Base-by-base conservation (phyloP, 108 stramenopile genomes). In the Cyclotella distinguenda region DNA sequence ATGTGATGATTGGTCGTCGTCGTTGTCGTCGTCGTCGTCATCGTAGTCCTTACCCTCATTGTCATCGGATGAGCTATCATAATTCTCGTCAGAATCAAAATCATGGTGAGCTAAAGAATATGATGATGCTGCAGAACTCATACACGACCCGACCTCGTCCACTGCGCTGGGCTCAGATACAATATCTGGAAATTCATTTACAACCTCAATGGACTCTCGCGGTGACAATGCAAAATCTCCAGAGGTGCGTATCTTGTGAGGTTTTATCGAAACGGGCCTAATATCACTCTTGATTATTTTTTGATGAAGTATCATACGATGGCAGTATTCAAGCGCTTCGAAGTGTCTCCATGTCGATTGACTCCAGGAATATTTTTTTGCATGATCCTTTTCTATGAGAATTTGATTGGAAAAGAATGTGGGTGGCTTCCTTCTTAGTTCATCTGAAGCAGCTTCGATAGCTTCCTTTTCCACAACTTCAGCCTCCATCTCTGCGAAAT, bases 321-420 rank as follows among this genome's bases (percentile, higher is more conserved):
- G 74, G 55, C 74, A 76, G 32, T 64, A 76, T 43, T 64, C 35
- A 11, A 76, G 58, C 18, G 74, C 48, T 23, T 57, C 48, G 23
- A 76, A 58, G 36, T 76, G 74, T 10, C 55, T 27, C 16, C 22
- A 50, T 27, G 74, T 76, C 22, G 55, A 52, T 54, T 66, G 21
- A 18, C 51, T 38, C 32, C 46, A 56, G 10, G 28, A n/a, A 21
- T 13, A 16, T 18, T 12, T 19, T 11, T 12, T 39, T 39, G 39
- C 34, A 19, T 40, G 18, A 44, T 75, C 45, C 6, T 54, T 35
- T 32, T 39, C 40, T n/a, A 13, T 8, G 5, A 33, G 3, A 34
- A 56, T 31, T 36, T 30, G 34, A 47, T 42, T 35, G 13, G 61
- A 56, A 28, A 76, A 68, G 34, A 45, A 76, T 11, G 74, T 76